Percentiles rank a stretch among this genome's conserved stretches.
Conservation (phyloP, 345 rosid genomes). For the Aethionema arabicum region DNA sequence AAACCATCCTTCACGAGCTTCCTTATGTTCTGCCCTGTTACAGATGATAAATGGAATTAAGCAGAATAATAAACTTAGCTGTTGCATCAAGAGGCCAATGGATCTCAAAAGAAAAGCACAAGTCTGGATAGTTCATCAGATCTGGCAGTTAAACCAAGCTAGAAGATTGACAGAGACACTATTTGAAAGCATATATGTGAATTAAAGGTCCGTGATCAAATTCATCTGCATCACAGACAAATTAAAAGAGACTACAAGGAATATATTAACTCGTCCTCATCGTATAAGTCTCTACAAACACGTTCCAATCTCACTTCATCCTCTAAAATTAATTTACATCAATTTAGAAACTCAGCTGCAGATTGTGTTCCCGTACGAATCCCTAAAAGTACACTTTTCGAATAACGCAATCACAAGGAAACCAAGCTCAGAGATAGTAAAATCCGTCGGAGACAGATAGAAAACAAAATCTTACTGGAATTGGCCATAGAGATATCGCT, state of each 20-base stretch:
- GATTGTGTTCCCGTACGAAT: not conserved
- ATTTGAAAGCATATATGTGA: not conserved
- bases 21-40: slow-evolving; percentile 71
- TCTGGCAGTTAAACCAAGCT: not conserved
- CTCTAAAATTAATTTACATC: not conserved
- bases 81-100: slow-evolving; percentile 3
- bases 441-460: not conserved
- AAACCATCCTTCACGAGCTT: slow-evolving; percentile 78
- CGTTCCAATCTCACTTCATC: not conserved
- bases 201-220: not conserved
- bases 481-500: slow-evolving; percentile 76
- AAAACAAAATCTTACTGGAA: slow-evolving; percentile 44
- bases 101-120: not conserved
- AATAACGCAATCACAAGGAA: not conserved
- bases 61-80: not conserved
- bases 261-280: not conserved
- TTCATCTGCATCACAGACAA: not conserved
- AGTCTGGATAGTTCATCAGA: not conserved
- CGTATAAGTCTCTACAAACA: not conserved
- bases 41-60: not conserved
- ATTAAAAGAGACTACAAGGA: not conserved
- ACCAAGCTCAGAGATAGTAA: not conserved
- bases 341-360: not conserved
- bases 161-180: not conserved
- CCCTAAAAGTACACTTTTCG: not conserved